Evolutionary conservation across 257 asterid genomes (phyloP).

Genomic region (Misopates orontium): DNA sequence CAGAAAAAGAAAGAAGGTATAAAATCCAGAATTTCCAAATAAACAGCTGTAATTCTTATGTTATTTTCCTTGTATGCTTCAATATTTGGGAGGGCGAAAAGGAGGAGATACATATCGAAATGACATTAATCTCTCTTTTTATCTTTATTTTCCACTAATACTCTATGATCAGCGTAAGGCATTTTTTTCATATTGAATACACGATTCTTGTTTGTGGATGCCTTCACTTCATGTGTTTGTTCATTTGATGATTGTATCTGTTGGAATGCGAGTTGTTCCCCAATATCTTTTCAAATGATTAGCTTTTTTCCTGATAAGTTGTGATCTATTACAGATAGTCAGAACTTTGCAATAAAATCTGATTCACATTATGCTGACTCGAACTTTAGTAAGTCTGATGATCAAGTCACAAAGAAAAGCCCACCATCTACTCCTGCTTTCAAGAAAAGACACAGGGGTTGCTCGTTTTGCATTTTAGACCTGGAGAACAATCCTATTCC

Average conservation of each 20-base stretch:
- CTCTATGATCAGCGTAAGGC: background rate
- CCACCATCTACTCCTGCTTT: slow-evolving; percentile 86
- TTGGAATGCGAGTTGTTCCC: background rate
- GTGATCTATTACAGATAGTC: slow-evolving; percentile 42
- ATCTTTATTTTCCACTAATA: background rate
- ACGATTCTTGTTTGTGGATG: background rate
- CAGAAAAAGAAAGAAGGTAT: slow-evolving; percentile 59
- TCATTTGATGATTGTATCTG: slow-evolving; percentile 3
- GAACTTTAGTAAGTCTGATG: slow-evolving; percentile 41
- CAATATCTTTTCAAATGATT: background rate
- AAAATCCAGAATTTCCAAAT: background rate
- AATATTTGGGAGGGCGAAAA: too few relatives aligned
- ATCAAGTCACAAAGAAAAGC: slow-evolving; percentile 57
- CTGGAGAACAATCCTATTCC: slow-evolving; percentile 79
- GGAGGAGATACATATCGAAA: background rate
- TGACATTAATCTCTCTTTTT: background rate
- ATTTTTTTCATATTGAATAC: background rate
- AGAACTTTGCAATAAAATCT: slow-evolving; percentile 38
- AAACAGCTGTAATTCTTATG: slow-evolving; percentile 6
- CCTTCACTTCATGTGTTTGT: background rate
- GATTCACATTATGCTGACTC: slow-evolving; percentile 37
- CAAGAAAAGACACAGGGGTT: slow-evolving; percentile 89
- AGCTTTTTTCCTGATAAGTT: slow-evolving; percentile 2
- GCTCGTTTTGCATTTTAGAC: slow-evolving; percentile 92
- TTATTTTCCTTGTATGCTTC: background rate